These are phyloP conservation scores for Colletotrichum neosansevieriae DNA, from an alignment of 2,329 filamentous ascomycete species.

Conservation along the genomic window DNA sequence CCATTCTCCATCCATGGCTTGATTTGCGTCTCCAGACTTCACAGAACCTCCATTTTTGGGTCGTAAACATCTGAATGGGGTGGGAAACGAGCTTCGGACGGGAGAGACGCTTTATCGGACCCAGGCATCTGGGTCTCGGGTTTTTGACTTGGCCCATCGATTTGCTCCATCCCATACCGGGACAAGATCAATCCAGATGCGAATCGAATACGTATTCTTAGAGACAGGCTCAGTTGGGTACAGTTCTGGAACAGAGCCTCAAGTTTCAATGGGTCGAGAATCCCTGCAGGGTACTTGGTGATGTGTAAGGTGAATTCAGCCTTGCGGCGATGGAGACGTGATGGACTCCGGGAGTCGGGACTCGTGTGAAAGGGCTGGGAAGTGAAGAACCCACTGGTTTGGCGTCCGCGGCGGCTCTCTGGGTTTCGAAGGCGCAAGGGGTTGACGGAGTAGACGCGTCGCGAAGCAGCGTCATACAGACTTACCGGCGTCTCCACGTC, in stretches of 20 bases:
- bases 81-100: too few species aligned
- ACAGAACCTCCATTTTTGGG: too few species aligned
- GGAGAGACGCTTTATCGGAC: too few species aligned
- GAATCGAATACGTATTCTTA: background rate
- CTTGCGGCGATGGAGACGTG: conserved; percentile 6
- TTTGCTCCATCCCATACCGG: too few species aligned
- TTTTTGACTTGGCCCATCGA: too few species aligned
- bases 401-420: background rate
- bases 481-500: background rate
- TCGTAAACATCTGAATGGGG: too few species aligned
- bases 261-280: background rate
- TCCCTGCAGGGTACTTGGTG: conserved; percentile 7
- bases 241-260: background rate
- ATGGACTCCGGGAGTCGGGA: background rate
- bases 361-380: background rate
- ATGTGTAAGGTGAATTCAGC: conserved; percentile 11
- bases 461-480: background rate
- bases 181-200: too few species aligned
- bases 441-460: conserved; percentile 2
- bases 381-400: conserved; percentile 19
- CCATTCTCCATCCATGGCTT: too few species aligned
- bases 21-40: too few species aligned
- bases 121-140: too few species aligned
- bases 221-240: background rate
- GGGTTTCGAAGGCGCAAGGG: too few species aligned